Evolutionary conservation across 352 stramenopile genomes (phyloP), one percentile per base, ranked within the genome.

Genomic region (Lagenidium sp.): DNA sequence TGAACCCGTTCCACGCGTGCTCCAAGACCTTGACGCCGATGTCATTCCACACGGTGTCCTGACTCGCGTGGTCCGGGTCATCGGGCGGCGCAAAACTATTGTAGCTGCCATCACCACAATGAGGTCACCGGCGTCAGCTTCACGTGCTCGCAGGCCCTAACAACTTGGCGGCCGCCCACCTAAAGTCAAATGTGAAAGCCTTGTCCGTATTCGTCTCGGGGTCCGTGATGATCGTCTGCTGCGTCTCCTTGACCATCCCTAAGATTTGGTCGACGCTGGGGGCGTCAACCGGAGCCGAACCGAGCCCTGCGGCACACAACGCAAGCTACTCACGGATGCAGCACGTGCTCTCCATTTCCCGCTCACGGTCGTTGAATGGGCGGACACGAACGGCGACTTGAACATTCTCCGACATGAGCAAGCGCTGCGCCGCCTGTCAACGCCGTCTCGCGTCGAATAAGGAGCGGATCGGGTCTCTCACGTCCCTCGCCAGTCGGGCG

Each of bases 1-100:
- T 93, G 72, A 93, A 95, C 10, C 83, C 83, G 49, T 90, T 87
- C 80, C 79, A 95, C 1, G 83, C 83, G 45, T 95, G 85, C 49
- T 95, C 80, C 4, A 94, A 65, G 15, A 94, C 81, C 44, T 83
- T 86, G 42, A 91, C 54, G 12, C 83, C 83, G 25, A 95, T 82
- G 47, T 94, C 83, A 29, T 90, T 54, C 81, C 82, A 94, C 3
- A 93, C 82, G 12, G 61, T 91, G 43, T 87, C 64, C 41, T 95
- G 81, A 2, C 75, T 88, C 6, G 83, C 77, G 34, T 81, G 55
- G 4, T 79, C 65, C 4, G 67, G 64, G 26, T 91, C 67, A 5
- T 66, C 63, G 1, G 58, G 16, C 2, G 73, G 47, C 11, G 51
- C 66, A 44, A 91, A 93, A 38, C 75, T 91, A 44, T 95, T 82